Evolutionary conservation across 805 yeast species (phyloP).

Genomic region (Saturnispora hagleri): DNA sequence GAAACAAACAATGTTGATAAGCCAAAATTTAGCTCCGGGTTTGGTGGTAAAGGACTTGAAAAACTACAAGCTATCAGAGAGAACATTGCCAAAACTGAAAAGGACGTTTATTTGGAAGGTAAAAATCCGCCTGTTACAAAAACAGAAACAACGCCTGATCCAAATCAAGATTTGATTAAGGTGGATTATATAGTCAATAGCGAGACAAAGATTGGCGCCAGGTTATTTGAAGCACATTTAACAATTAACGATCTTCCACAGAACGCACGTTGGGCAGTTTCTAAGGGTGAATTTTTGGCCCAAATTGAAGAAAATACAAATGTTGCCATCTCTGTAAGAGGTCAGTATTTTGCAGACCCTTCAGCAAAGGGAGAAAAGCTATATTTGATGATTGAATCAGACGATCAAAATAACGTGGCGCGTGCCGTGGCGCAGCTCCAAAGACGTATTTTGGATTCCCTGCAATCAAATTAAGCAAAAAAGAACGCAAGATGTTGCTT

Average conservation of each 20-base stretch:
- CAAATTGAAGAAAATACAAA: constrained; percentile 63
- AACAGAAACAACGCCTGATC: neutral
- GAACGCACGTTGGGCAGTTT: constrained; percentile 66
- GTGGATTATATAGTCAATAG: constrained; percentile 4
- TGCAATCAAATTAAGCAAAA: neutral
- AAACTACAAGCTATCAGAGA: constrained; percentile 58
- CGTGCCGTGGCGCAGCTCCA: constrained; percentile 40
- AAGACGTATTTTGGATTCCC: constrained; percentile 3
- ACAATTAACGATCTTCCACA: constrained; percentile 82
- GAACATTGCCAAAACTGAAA: constrained; percentile 38
- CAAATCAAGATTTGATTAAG: neutral
- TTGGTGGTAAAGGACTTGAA: constrained; percentile 88
- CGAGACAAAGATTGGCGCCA: constrained; percentile 5
- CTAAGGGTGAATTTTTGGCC: constrained; percentile 53
- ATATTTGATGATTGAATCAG: constrained; percentile 70
- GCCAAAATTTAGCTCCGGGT: constrained; percentile 59
- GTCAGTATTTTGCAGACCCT: constrained; percentile 53
- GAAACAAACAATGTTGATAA: constrained; percentile 59
- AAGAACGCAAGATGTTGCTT: neutral
- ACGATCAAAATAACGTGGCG: constrained; percentile 46
- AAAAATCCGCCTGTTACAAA: neutral
- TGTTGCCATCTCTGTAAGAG: constrained; percentile 74
- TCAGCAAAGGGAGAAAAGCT: constrained; percentile 60
- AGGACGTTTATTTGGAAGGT: neutral
- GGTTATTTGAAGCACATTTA: constrained; percentile 24